Evolutionary conservation across 2,329 filamentous ascomycete species (phyloP).

Genomic region (Sporothrix dimorphospora): DNA sequence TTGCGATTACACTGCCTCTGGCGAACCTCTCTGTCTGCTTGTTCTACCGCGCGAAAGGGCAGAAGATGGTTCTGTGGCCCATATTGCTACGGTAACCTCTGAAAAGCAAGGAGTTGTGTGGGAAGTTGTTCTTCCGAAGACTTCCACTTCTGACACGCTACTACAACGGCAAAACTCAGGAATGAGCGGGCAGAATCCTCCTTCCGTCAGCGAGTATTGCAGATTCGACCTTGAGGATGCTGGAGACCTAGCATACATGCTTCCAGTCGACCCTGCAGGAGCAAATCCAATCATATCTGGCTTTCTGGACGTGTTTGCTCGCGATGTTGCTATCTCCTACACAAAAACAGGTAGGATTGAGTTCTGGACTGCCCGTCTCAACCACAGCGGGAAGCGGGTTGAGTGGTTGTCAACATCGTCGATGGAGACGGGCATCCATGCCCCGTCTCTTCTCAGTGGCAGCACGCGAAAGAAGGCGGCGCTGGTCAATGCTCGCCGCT

Average conservation of each 20-base stretch:
- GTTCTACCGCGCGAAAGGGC: slow-evolving; percentile 67
- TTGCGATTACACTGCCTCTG: slow-evolving; percentile 61
- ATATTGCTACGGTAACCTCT: slow-evolving; percentile 82
- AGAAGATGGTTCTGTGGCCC: slow-evolving; percentile 60
- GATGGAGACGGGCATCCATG: slow-evolving; percentile 74
- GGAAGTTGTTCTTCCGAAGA: slow-evolving; percentile 68
- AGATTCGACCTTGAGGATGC: slow-evolving; percentile 67
- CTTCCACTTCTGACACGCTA: slow-evolving; percentile 33
- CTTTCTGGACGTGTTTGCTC: slow-evolving; percentile 83
- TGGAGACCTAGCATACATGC: slow-evolving; percentile 65
- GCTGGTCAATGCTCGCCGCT: slow-evolving; percentile 73
- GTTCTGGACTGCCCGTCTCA: slow-evolving; percentile 82
- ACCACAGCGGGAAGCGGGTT: slow-evolving; percentile 60
- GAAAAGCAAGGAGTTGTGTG: slow-evolving; percentile 79
- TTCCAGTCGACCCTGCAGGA: slow-evolving; percentile 86
- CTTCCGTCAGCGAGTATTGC: slow-evolving; percentile 67
- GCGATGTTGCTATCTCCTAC: slow-evolving; percentile 85
- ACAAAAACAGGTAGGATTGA: slow-evolving; percentile 73
- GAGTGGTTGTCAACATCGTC: slow-evolving; percentile 83
- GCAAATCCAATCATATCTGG: slow-evolving; percentile 70
- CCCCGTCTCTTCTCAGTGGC: slow-evolving; percentile 78
- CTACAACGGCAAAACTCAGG: slow-evolving; percentile 30
- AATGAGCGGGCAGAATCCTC: slow-evolving; percentile 41
- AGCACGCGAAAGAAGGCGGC: slow-evolving; percentile 87
- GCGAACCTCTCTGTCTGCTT: slow-evolving; percentile 79